phyloP scores from a whole-genome alignment of 805 yeast species.

The Saturnispora ahearnii region DNA sequence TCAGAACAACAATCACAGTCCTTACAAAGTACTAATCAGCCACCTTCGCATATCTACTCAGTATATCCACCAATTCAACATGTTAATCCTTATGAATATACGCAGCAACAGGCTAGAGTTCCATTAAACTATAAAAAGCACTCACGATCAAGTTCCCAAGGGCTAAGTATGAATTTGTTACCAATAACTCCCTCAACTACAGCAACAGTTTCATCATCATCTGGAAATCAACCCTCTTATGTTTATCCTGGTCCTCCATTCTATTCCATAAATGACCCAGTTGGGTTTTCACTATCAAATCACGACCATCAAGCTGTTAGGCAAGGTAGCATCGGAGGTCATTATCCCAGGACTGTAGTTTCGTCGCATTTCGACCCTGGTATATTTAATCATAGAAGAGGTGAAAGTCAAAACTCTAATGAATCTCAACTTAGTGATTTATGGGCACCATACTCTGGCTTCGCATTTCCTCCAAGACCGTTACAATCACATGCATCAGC shows the following conservation, averaged over 20 bases:
- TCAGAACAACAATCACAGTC: neutral
- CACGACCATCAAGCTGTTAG: neutral
- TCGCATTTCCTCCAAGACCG: neutral
- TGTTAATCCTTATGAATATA: neutral
- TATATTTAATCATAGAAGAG: neutral
- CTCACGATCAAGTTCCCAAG: neutral
- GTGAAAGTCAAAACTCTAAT: neutral
- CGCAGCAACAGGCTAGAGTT: neutral
- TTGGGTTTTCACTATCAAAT: neutral
- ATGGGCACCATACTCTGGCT: constrained; percentile 4
- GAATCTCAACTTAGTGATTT: neutral
- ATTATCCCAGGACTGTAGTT: neutral
- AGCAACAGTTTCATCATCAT: neutral
- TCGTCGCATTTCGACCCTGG: neutral
- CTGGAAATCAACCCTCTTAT: neutral
- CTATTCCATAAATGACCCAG: neutral
- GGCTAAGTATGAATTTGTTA: neutral
- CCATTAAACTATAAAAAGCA: neutral
- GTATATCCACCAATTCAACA: neutral
- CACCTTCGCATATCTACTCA: neutral
- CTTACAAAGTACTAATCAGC: neutral
- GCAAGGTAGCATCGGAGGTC: neutral
- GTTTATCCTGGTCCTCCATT: neutral
- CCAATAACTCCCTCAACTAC: neutral
- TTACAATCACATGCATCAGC: neutral